phyloP scores from a whole-genome alignment of 176 grass and related monocot genomes.

The Avena insularis region DNA sequence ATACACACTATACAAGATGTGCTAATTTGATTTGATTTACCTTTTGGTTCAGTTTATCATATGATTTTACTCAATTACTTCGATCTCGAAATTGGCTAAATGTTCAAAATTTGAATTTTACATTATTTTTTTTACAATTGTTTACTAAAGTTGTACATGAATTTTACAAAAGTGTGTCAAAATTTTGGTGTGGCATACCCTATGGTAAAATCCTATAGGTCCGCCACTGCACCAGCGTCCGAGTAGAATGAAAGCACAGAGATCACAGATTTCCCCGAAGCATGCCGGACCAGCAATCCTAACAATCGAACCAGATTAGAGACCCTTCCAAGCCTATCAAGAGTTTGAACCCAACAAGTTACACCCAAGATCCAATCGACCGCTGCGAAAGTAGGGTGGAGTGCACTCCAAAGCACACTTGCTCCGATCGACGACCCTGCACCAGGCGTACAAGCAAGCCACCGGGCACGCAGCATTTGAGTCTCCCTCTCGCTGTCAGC shows the following conservation, averaged over 20 bases:
- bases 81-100: too few species aligned
- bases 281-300: not conserved
- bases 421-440: conserved; percentile 21
- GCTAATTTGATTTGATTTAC: too few species aligned
- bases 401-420: conserved; percentile 52
- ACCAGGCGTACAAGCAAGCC: conserved; percentile 58
- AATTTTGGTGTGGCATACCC: too few species aligned
- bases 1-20: too few species aligned
- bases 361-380: conserved; percentile 20
- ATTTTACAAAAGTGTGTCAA: too few species aligned
- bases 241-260: not conserved
- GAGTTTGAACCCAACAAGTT: conserved; percentile 31
- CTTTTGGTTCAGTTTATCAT: too few species aligned
- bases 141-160: too few species aligned
- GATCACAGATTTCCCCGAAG: not conserved
- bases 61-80: too few species aligned
- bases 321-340: conserved; percentile 21
- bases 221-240: too few species aligned
- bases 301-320: not conserved
- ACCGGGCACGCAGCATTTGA: conserved; percentile 4
- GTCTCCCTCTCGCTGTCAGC: conserved; percentile 2
- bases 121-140: too few species aligned
- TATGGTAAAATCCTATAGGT: too few species aligned
- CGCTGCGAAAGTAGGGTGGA: conserved; percentile 26
- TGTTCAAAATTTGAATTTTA: too few species aligned